Base-by-base conservation (phyloP, 2,329 filamentous ascomycete genomes). In the Xylariaceae sp. region DNA sequence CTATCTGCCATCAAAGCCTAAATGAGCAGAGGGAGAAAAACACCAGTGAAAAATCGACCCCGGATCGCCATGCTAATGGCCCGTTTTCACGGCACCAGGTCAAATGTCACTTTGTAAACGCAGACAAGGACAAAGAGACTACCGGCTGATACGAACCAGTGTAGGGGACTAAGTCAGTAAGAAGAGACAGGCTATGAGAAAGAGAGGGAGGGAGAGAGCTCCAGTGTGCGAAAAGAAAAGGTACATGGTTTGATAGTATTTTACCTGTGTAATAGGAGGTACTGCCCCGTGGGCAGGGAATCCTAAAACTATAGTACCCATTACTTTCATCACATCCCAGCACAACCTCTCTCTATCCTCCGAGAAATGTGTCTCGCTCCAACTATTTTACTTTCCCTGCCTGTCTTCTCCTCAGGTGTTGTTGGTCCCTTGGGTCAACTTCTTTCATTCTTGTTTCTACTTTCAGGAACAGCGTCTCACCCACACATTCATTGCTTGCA, bases 391-490 rank as follows among this genome's bases (percentile, higher is more conserved):
- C 11, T 26, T 43, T 51, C 47, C 44, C 45, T 51, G 53, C 57
- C 59, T 54, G 55, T 53, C 50, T 51, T n/a, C 43, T 47, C 49
- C 40, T 40, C 48, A 41, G n/a, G n/a, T 53, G 40, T 49, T 34
- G 40, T 49, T 37, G 40, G 34, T 39, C 51, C 49, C 52, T 54
- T 51, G 30, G 41, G 38, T 22, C 34, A 35, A 34, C 26, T 43
- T 33, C 44, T 49, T 51, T 48, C 32, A 41, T 11, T 46, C 33
- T 30, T 51, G 49, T 50, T 50, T 41, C 47, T 39, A 50, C 45
- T 38, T 47, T 57, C 45, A 57, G 54, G 53, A 59, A 56, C 57
- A 60, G 41, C 58, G 58, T 62, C 55, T 62, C 58, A 61, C 43
- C 34, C 18, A 26, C 22, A 26, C 22, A 26, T 26, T 26, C 22